Evolutionary conservation across 192 early-diverging fungal genomes (phyloP).

Genomic region (Podila verticillata): DNA sequence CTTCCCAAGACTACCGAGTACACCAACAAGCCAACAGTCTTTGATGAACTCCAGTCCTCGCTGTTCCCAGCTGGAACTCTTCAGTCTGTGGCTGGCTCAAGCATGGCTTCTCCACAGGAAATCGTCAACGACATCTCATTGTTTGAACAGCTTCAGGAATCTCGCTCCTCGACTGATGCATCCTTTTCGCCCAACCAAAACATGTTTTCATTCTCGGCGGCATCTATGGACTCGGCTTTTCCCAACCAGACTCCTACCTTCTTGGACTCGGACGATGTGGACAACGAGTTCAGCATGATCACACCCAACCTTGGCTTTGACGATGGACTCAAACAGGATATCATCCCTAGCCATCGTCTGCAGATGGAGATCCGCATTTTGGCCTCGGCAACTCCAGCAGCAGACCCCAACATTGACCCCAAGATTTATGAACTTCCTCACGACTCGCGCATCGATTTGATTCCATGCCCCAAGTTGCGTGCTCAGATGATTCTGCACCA

Average conservation of each 20-base stretch:
- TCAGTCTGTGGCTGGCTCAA: slow-evolving; percentile 1
- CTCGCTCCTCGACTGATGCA: not conserved
- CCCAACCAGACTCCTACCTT: slow-evolving; percentile 27
- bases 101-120: slow-evolving; percentile 30
- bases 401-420: slow-evolving; percentile 45
- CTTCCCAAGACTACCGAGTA: slow-evolving; percentile 10
- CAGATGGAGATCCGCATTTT: slow-evolving; percentile 38
- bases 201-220: slow-evolving; percentile 34
- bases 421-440: slow-evolving; percentile 44
- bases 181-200: slow-evolving; percentile 50
- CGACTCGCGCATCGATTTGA: slow-evolving; percentile 53
- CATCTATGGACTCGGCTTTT: slow-evolving; percentile 37
- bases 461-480: slow-evolving; percentile 53
- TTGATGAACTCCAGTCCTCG: slow-evolving; percentile 36
- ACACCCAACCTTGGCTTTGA: slow-evolving; percentile 33
- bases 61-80: slow-evolving; percentile 13
- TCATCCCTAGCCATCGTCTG: slow-evolving; percentile 34
- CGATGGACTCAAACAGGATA: slow-evolving; percentile 18
- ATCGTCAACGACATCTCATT: slow-evolving; percentile 11
- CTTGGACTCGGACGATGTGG: slow-evolving; percentile 48
- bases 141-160: slow-evolving; percentile 28
- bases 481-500: slow-evolving; percentile 54
- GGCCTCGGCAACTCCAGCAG: slow-evolving; percentile 42
- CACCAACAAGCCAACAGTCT: slow-evolving; percentile 14
- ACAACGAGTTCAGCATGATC: slow-evolving; percentile 47